Evolutionary conservation across 1,284 basidiomycete species (phyloP).

Genomic region (Heterobasidion parviporum): DNA sequence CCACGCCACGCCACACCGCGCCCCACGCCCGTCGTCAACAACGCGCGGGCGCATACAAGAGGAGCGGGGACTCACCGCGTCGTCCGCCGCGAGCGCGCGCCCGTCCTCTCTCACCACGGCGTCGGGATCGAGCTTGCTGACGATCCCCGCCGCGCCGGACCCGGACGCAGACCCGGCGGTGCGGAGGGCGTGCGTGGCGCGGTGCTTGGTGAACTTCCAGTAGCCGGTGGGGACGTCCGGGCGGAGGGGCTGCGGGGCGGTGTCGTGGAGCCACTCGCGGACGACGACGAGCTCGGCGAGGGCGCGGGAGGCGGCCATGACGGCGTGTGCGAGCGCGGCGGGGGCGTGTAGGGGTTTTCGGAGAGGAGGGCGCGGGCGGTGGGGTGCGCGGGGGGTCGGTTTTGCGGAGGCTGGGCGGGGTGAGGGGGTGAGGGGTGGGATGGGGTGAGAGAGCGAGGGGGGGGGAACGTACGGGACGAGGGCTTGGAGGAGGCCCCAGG

Average conservation of each 20-base stretch:
- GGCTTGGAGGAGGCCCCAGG: slow-evolving; percentile 74
- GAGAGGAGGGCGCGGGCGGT: slow-evolving; percentile 44
- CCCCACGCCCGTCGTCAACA: background rate
- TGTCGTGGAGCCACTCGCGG: slow-evolving; percentile 74
- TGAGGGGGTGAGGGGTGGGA: background rate
- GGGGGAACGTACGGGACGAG: slow-evolving; percentile 50
- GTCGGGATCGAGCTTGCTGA: slow-evolving; percentile 69
- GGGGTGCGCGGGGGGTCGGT: slow-evolving; percentile 35
- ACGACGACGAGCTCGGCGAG: slow-evolving; percentile 64
- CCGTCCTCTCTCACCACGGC: slow-evolving; percentile 40
- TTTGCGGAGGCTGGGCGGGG: slow-evolving; percentile 46
- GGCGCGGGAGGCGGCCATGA: slow-evolving; percentile 51
- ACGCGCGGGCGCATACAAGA: background rate
- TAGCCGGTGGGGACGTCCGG: slow-evolving; percentile 73
- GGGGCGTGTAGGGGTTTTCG: slow-evolving; percentile 74
- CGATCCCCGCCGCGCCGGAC: slow-evolving; percentile 38
- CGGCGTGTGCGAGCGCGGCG: slow-evolving; percentile 60
- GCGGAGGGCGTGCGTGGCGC: slow-evolving; percentile 55
- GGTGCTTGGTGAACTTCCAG: slow-evolving; percentile 74
- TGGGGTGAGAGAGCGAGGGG: background rate
- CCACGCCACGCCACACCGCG: too few relatives aligned
- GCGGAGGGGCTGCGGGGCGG: slow-evolving; percentile 43
- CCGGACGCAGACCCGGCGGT: slow-evolving; percentile 28
- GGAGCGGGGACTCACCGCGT: slow-evolving; percentile 38
- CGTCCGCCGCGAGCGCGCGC: slow-evolving; percentile 55